phyloP scores from a whole-genome alignment of 768 basidiomycete genomes.

The Erythrobasidium yunnanense region DNA sequence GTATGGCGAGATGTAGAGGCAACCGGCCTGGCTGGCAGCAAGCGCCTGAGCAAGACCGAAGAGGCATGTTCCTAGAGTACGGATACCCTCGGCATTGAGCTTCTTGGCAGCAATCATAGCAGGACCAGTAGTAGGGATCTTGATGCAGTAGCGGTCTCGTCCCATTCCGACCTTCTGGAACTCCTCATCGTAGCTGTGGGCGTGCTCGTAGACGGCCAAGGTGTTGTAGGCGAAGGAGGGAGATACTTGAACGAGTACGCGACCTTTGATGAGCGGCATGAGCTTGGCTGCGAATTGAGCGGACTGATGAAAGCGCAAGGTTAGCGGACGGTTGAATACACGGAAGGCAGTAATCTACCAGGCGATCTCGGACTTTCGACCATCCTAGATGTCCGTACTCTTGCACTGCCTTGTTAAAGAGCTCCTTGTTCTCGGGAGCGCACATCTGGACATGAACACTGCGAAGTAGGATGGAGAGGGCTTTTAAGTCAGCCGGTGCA shows the following conservation, averaged over 20 bases:
- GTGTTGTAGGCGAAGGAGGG: slow-evolving; percentile 36
- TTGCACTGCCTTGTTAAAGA: slow-evolving; percentile 34
- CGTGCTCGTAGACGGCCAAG: slow-evolving; percentile 34
- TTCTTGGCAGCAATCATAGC: slow-evolving; percentile 49
- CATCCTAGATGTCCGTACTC: slow-evolving; percentile 31
- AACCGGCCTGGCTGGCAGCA: slow-evolving; percentile 50
- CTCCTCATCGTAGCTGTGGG: slow-evolving; percentile 33
- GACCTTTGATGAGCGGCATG: slow-evolving; percentile 28
- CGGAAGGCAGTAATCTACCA: background rate
- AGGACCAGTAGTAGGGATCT: slow-evolving; percentile 52
- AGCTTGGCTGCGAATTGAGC: slow-evolving; percentile 29
- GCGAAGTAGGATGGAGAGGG: background rate
- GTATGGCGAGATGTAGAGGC: slow-evolving; percentile 51
- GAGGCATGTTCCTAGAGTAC: slow-evolving; percentile 51
- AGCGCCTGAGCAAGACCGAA: slow-evolving; percentile 53
- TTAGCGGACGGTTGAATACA: slow-evolving; percentile 29
- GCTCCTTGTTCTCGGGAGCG: slow-evolving; percentile 38
- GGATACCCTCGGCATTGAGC: slow-evolving; percentile 43
- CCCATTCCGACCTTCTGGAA: slow-evolving; percentile 37
- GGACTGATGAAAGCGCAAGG: slow-evolving; percentile 17
- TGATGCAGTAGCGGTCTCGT: slow-evolving; percentile 51
- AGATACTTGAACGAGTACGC: slow-evolving; percentile 38
- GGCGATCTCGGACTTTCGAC: slow-evolving; percentile 7
- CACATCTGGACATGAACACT: slow-evolving; percentile 30
- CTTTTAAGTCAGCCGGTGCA: background rate